phyloP scores from a whole-genome alignment of 495 filamentous ascomycete species.

The Evernia prunastri region DNA sequence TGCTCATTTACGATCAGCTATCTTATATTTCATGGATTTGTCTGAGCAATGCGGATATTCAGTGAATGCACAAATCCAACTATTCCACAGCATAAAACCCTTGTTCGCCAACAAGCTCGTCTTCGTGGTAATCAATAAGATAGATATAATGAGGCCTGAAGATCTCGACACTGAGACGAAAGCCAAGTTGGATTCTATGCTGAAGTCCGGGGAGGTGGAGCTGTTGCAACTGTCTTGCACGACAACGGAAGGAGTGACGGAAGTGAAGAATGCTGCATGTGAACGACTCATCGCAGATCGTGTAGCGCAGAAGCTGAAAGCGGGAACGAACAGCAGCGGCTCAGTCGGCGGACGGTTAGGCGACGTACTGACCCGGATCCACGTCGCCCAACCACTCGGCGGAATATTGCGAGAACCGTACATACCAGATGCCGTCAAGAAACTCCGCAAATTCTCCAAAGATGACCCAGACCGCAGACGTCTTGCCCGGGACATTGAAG shows the following conservation, averaged over 20 bases:
- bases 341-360: conserved; percentile 69
- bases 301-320: conserved; percentile 91
- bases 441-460: conserved; percentile 80
- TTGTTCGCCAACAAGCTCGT: conserved; percentile 96
- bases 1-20: conserved; percentile 87
- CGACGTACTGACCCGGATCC: conserved; percentile 86
- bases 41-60: conserved; percentile 97
- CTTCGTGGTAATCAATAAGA: conserved; percentile 96
- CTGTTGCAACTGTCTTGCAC: conserved; percentile 88
- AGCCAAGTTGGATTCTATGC: conserved; percentile 66
- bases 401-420: conserved; percentile 72
- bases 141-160: conserved; percentile 81
- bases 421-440: conserved; percentile 79
- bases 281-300: conserved; percentile 87
- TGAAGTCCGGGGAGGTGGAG: conserved; percentile 83
- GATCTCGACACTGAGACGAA: conserved; percentile 79
- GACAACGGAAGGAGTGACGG: conserved; percentile 86
- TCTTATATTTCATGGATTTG: conserved; percentile 97
- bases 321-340: conserved; percentile 67
- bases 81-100: conserved; percentile 93
- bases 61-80: conserved; percentile 79
- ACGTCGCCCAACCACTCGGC: conserved; percentile 86
- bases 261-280: conserved; percentile 90
- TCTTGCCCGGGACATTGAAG: conserved; percentile 82
- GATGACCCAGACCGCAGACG: conserved; percentile 71